Percentiles rank a stretch among this genome's conserved stretches.
Evolutionary conservation across 305 asterid genomes (phyloP).

Genomic region (Rubia balearica): DNA sequence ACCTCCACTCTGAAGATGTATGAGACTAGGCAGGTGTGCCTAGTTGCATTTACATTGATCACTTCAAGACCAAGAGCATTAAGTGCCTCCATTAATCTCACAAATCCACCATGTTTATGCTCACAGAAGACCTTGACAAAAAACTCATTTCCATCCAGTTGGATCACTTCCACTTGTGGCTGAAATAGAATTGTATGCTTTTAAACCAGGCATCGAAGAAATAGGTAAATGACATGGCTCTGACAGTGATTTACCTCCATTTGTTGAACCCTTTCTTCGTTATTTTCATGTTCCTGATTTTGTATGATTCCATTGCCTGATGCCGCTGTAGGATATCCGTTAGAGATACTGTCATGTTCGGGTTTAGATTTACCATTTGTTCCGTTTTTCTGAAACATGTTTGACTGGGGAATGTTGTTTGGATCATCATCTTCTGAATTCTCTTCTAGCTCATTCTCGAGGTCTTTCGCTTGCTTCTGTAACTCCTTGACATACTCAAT

Average conservation of each 20-base stretch:
- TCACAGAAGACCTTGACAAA: constrained; percentile 83
- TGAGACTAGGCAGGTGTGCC: constrained; percentile 81
- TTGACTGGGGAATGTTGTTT: constrained; percentile 24
- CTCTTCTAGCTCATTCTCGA: constrained; percentile 68
- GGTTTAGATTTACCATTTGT: constrained; percentile 25
- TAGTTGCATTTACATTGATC: constrained; percentile 63
- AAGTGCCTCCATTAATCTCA: constrained; percentile 68
- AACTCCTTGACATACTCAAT: constrained; percentile 80
- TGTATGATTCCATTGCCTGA: constrained; percentile 24
- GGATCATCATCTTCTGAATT: constrained; percentile 58
- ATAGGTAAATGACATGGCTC: neutral
- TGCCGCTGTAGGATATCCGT: constrained; percentile 31
- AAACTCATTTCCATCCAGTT: constrained; percentile 78
- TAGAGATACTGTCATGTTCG: constrained; percentile 22
- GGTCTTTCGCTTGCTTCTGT: constrained; percentile 58
- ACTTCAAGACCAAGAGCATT: constrained; percentile 71
- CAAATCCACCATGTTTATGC: constrained; percentile 75
- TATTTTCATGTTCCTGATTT: constrained; percentile 28
- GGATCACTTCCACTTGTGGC: constrained; percentile 95
- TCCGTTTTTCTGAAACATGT: constrained; percentile 27
- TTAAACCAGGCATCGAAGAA: neutral
- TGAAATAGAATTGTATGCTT: constrained; percentile 21
- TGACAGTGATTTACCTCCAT: constrained; percentile 60
- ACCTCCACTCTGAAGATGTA: constrained; percentile 86
- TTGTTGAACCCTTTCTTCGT: constrained; percentile 53